Percentiles rank a stretch among this genome's conserved stretches.
Evolutionary conservation across 2,329 filamentous ascomycete species (phyloP).

Genomic region (Leptographium wingfieldii): DNA sequence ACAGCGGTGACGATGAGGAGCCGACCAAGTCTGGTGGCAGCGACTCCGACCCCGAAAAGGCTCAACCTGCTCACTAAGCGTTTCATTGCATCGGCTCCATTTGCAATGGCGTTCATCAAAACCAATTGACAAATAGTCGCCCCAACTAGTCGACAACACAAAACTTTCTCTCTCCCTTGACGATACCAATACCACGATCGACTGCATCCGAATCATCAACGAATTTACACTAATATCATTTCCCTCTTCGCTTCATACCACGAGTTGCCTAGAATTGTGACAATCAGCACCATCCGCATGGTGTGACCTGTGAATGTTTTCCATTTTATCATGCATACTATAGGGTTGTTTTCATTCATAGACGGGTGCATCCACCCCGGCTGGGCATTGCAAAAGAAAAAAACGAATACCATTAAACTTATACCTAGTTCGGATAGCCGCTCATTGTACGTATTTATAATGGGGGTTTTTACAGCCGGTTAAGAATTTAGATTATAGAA

Average conservation of each 20-base stretch:
- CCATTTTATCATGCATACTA: not conserved
- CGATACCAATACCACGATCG: not conserved
- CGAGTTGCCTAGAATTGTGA: not conserved
- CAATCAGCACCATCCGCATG: not conserved
- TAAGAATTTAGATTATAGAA: not conserved
- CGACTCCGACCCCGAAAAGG: slow-evolving; percentile 26
- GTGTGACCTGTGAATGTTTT: not conserved
- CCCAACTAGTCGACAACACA: not conserved
- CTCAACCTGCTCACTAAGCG: slow-evolving; percentile 10
- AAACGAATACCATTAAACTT: not conserved
- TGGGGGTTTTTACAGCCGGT: not conserved
- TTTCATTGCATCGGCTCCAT: not conserved
- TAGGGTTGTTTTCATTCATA: slow-evolving; percentile 1
- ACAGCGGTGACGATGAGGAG: slow-evolving; percentile 39
- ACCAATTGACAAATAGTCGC: not conserved
- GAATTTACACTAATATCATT: not conserved
- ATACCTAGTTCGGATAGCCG: not conserved
- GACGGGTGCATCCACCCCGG: not conserved
- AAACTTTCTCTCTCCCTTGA: not conserved
- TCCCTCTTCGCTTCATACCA: not conserved
- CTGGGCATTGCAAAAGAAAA: not conserved
- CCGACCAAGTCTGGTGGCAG: slow-evolving; percentile 7
- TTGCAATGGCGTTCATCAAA: not conserved
- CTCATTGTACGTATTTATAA: not conserved
- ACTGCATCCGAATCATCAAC: not conserved